These are phyloP conservation scores for Eucalyptus regnans DNA, from an alignment of 345 rosid genomes.

Conservation along the genomic window DNA sequence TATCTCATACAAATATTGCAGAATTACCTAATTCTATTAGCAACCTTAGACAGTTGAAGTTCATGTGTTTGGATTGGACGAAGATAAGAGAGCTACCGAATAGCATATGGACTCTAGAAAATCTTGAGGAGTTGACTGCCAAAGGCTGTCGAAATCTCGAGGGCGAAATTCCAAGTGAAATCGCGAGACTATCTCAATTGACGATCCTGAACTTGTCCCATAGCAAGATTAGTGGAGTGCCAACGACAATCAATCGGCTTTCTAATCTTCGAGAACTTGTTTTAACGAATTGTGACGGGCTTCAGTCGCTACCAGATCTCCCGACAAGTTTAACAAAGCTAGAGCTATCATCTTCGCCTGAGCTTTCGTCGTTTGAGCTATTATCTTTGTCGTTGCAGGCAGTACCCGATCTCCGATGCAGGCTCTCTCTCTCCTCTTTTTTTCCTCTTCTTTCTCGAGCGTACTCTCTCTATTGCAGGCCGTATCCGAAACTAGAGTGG, in stretches of 20 bases:
- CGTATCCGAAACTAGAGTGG: neutral
- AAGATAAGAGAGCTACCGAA: neutral
- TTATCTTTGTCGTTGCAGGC: too few relatives aligned
- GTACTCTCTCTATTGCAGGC: too few relatives aligned
- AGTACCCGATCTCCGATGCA: too few relatives aligned
- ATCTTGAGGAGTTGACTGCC: neutral
- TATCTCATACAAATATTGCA: neutral
- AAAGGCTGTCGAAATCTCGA: accelerated
- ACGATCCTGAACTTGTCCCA: neutral
- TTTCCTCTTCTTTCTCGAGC: too few relatives aligned
- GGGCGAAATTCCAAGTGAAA: neutral
- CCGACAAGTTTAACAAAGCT: neutral
- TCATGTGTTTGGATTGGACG: neutral
- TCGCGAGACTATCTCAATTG: neutral
- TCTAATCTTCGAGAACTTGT: neutral
- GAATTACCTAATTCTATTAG: neutral
- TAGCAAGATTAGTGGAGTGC: neutral
- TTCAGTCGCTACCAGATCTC: neutral
- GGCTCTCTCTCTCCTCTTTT: too few relatives aligned
- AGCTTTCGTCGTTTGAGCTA: too few relatives aligned
- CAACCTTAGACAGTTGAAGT: neutral
- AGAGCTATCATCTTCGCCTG: neutral
- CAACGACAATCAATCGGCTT: neutral
- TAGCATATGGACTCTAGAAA: neutral
- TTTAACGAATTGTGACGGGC: accelerated